Percentiles rank a stretch among this genome's conserved stretches.
phyloP scores from a whole-genome alignment of 768 basidiomycete species.

The Naganishia antarctica region DNA sequence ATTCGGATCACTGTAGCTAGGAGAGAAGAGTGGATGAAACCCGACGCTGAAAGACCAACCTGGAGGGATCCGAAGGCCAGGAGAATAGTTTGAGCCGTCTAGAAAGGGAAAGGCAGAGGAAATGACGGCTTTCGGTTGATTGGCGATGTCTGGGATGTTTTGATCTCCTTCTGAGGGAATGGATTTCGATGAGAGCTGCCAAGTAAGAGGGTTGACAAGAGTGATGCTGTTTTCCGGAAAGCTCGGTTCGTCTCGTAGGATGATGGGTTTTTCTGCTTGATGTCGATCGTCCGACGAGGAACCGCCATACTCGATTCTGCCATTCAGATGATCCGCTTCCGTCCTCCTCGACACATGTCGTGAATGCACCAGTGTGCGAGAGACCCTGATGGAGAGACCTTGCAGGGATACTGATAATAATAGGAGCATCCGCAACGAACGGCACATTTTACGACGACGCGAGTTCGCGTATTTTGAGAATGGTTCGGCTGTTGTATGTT shows the following conservation, averaged over 20 bases:
- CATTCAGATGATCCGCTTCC: too few relatives aligned
- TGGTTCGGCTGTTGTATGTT: too few relatives aligned
- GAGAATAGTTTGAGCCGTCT: conserved; percentile 53
- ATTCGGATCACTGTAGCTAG: conserved; percentile 45
- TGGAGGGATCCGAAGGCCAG: conserved; percentile 65
- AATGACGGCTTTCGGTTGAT: conserved; percentile 45
- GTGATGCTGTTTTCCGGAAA: not conserved
- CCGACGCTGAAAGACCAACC: conserved; percentile 89
- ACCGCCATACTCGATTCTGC: too few relatives aligned
- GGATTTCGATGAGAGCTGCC: conserved; percentile 7
- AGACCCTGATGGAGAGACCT: too few relatives aligned
- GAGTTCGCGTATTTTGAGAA: too few relatives aligned
- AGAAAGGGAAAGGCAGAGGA: conserved; percentile 68
- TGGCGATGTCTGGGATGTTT: not conserved
- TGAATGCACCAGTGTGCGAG: too few relatives aligned
- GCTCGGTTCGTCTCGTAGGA: not conserved
- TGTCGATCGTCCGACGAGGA: too few relatives aligned
- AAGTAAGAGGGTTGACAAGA: conserved; percentile 8
- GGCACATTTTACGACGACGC: too few relatives aligned
- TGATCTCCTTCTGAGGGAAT: not conserved
- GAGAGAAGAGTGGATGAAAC: conserved; percentile 63
- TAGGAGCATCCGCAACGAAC: too few relatives aligned
- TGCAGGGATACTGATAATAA: too few relatives aligned
- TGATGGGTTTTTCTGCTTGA: not conserved
- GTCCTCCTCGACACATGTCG: too few relatives aligned